phyloP scores from a whole-genome alignment of 768 basidiomycete genomes.

The Panaeolus cyanescens region DNA sequence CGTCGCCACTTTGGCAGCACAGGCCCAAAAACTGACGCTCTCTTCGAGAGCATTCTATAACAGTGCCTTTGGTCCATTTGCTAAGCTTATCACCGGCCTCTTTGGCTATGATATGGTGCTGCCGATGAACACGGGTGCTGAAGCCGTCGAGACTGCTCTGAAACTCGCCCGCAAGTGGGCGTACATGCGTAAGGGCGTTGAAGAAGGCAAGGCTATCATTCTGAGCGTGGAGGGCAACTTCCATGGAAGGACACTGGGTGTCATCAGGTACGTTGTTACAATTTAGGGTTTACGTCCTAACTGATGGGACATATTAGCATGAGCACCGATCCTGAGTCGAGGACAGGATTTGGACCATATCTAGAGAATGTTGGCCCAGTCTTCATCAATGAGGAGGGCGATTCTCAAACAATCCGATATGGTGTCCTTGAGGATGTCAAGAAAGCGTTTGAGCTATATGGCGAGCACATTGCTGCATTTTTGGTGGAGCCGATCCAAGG shows the following conservation, averaged over 20 bases:
- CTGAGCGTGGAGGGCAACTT: conserved; percentile 90
- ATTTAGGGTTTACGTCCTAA: conserved; percentile 9
- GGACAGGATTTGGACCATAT: conserved; percentile 90
- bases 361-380: conserved; percentile 82
- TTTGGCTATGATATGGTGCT: conserved; percentile 95
- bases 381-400: conserved; percentile 55
- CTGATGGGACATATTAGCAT: conserved; percentile 48
- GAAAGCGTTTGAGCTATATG: conserved; percentile 77
- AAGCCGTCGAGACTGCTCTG: conserved; percentile 96
- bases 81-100: conserved; percentile 77
- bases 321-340: conserved; percentile 93
- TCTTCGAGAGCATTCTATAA: conserved; percentile 98
- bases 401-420: conserved; percentile 69
- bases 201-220: conserved; percentile 82
- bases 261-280: conserved; percentile 63
- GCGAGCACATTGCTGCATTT: conserved; percentile 87
- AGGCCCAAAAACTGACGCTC: conserved; percentile 88
- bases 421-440: conserved; percentile 83
- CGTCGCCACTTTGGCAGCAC: conserved; percentile 75
- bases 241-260: conserved; percentile 90
- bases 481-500: conserved; percentile 98
- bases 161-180: conserved; percentile 98
- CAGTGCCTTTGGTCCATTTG: conserved; percentile 87
- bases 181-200: conserved; percentile 82
- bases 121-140: conserved; percentile 99